Percentiles rank a stretch among this genome's conserved stretches.
Conservation (phyloP, 768 basidiomycete genomes). For the Dioszegia crocea region DNA sequence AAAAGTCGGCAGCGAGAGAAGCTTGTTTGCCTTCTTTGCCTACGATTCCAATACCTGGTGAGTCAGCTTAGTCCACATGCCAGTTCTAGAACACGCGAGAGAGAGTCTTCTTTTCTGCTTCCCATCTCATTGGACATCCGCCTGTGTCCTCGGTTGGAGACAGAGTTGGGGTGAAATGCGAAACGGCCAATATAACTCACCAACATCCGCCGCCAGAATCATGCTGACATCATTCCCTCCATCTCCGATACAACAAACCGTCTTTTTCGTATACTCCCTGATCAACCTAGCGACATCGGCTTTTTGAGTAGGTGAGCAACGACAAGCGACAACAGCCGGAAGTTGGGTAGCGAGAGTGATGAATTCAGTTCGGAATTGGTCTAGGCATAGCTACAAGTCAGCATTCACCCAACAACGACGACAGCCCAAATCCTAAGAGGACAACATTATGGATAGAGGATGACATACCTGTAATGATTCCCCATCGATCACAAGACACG, state of each 20-base stretch:
- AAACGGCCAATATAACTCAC: too few species aligned
- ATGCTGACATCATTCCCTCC: conserved; percentile 99
- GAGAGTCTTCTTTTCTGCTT: too few species aligned
- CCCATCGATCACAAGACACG: conserved; percentile 96
- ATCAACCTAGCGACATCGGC: conserved; percentile 95
- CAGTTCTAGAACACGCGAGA: too few species aligned
- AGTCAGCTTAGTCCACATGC: conserved; percentile 13
- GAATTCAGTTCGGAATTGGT: conserved; percentile 86
- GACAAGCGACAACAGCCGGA: conserved; percentile 92
- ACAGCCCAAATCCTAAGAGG: too few species aligned
- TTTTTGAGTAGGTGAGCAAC: conserved; percentile 98
- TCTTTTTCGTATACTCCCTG: conserved; percentile 80
- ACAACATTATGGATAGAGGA: too few species aligned
- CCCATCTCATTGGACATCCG: too few species aligned
- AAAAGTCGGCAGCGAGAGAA: conserved; percentile 97
- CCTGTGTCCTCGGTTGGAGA: too few species aligned
- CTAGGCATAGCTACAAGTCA: conserved; percentile 70
- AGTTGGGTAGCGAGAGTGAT: conserved; percentile 94
- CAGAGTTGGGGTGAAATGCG: too few species aligned
- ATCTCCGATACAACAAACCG: conserved; percentile 98
- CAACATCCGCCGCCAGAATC: conserved; percentile 99
- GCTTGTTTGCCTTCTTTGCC: conserved; percentile 99
- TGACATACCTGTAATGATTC: conserved; percentile 79
- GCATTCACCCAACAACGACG: not conserved
- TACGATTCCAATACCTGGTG: conserved; percentile 85